Base-by-base conservation (phyloP, 352 stramenopile genomes). In the Globisporangium barbulae region DNA sequence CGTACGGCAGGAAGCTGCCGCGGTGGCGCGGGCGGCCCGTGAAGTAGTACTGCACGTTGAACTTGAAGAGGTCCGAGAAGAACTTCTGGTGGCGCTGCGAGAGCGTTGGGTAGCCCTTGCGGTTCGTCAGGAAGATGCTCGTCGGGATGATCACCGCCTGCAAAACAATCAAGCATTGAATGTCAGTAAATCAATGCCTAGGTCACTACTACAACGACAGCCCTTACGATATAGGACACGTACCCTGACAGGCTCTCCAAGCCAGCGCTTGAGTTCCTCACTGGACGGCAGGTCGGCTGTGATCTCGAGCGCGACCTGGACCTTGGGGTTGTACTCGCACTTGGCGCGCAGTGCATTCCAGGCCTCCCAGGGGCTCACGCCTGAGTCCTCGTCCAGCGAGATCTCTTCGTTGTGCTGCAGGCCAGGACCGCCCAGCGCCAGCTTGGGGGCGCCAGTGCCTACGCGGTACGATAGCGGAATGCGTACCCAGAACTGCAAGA, bases 111-210 rank as follows among this genome's bases (percentile, higher is more conserved):
- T 94, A 99, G n/a, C 96, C 96, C 61, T 89, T 90, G 49, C 94
- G 96, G 76, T 99, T 99, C 47, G 91, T 98, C 7, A 99, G 73
- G 70, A 99, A 99, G 48, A 98, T 79, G 61, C 75, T 73, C 10
- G 90, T 98, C 5, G 90, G 79, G 25, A 98, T 72, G 50, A 97
- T 86, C 21, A 98, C 74, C 13, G 89, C 91, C 73, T 81, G 9
- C 3, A 15, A 41, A 10, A 5, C 5, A 41, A 41, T 41, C 7
- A 12, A 41, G 13, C 31, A 10, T 41, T 41, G 9, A 13, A 41
- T 41, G 9, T 37, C 31, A 37, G 31, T 7, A 37, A 56, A 42
- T 53, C 81, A 65, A 30, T 42, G 21, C 61, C 17, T 25, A 22
- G 13, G 56, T 10, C 19, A 41, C 7, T 8, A 41, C 35, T 2